Evolutionary conservation across 495 filamentous ascomycete species (phyloP), one percentile per base, ranked within the genome.

Genomic region (Xylaria nigripes): DNA sequence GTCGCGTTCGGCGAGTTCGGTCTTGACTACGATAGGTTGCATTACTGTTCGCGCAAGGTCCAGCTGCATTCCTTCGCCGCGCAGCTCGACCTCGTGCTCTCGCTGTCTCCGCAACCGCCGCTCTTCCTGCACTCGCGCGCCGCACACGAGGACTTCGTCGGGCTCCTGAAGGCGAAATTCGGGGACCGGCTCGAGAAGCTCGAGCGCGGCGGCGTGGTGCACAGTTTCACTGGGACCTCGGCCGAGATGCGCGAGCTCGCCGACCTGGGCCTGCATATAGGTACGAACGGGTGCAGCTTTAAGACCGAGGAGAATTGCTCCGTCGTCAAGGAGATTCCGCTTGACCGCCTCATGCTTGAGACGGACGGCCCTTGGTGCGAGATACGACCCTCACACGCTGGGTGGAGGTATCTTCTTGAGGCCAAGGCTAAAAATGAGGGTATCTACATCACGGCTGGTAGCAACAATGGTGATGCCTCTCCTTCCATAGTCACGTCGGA

Each of bases 1-100:
- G 84, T 88, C 12, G 94, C 93, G 19, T 95, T 96, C 65, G 93
- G 93, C 40, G 93, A 98, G 65, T 89, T 98, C 51, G 93, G 93
- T 8, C 81, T 98, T 1, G 93, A 98, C 70, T 98, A 97, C 65
- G 93, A 98, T 69, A 81, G 93, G 2, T 71, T 98, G 12, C 85
- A 86, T 61, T 82, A 90, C 61, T 86, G 82, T 61, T 75, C 81
- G 1, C 85, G 82, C 45, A 85, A 89, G 23, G 74, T 82, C 4
- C 93, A 98, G 64, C 76, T 90, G 7, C 84, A 86, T 58, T 94
- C 88, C 55, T 98, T 98, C 65, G 80, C 81, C 3, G 77, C 77
- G 5, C 93, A 97, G 64, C 81, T 84, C 0, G 81, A 86, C 22
- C 74, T 96, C 10, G 91, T 90, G 0, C 58, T 70, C 0, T 64